Percentiles rank a stretch among this genome's conserved stretches.
These are phyloP conservation scores for Xylaria sp. DNA, from an alignment of 2,329 filamentous ascomycete genomes.

Conservation along the genomic window DNA sequence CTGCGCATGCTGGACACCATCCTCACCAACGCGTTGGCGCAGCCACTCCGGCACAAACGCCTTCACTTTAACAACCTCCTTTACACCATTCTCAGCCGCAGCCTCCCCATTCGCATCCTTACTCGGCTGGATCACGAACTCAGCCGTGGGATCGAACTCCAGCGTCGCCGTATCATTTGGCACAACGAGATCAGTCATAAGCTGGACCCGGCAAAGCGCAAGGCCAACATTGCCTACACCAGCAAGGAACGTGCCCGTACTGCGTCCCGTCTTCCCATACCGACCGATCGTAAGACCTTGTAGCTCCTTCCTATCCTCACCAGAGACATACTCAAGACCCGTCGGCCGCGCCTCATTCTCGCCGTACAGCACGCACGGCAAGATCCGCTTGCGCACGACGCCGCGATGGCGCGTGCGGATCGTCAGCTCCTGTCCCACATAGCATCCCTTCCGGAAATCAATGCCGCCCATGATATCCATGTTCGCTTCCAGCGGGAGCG, in stretches of 20 bases:
- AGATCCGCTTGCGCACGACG: conserved; percentile 81
- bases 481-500: conserved; percentile 83
- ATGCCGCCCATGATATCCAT: conserved; percentile 80
- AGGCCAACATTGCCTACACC: conserved; percentile 83
- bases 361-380: conserved; percentile 72
- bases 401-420: conserved; percentile 93
- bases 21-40: conserved; percentile 36
- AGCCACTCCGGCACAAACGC: conserved; percentile 83
- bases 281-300: conserved; percentile 45
- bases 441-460: conserved; percentile 94
- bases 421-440: conserved; percentile 92
- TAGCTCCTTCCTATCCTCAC: background rate
- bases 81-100: conserved; percentile 22
- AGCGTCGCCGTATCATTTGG: conserved; percentile 62
- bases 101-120: conserved; percentile 35
- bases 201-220: conserved; percentile 78
- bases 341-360: conserved; percentile 36
- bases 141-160: conserved; percentile 54
- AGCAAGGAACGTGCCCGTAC: conserved; percentile 73
- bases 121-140: conserved; percentile 52
- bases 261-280: conserved; percentile 55
- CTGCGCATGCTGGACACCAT: conserved; percentile 2
- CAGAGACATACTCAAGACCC: conserved; percentile 43
- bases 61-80: conserved; percentile 52
- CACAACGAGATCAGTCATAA: conserved; percentile 76